Conservation (phyloP, 108 stramenopile species). For the Cyclostephanos tholiformis region DNA sequence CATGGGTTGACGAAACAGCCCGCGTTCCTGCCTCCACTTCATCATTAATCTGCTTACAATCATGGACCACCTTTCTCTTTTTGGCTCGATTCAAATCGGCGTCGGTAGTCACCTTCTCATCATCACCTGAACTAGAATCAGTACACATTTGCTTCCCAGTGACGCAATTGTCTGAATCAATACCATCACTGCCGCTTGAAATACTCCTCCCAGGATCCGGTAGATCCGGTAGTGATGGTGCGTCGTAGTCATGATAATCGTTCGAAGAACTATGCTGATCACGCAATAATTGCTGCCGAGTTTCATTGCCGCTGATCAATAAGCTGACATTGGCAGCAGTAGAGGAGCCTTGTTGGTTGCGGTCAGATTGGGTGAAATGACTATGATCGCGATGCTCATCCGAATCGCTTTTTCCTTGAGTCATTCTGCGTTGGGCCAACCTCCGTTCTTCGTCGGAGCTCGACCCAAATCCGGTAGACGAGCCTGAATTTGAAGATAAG, state of each 20-base stretch:
- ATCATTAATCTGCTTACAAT: not conserved
- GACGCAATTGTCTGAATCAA: conserved; percentile 58
- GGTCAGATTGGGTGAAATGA: not conserved
- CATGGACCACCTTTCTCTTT: conserved; percentile 37
- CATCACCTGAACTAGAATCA: conserved; percentile 74
- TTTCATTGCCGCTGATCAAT: conserved; percentile 57
- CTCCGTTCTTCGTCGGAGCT: conserved; percentile 16
- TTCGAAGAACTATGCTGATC: conserved; percentile 42
- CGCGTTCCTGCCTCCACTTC: conserved; percentile 17
- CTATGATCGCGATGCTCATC: not conserved
- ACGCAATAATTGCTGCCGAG: conserved; percentile 9
- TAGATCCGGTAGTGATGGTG: conserved; percentile 73
- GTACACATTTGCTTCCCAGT: conserved; percentile 64
- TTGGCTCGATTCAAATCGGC: conserved; percentile 38
- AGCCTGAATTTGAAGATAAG: conserved; percentile 74
- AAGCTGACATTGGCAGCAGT: conserved; percentile 62
- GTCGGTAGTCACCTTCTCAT: conserved; percentile 38
- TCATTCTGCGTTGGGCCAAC: conserved; percentile 18
- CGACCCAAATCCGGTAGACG: conserved; percentile 46
- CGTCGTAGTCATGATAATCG: conserved; percentile 82
- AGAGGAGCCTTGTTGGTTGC: conserved; percentile 4
- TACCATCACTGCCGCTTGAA: conserved; percentile 35
- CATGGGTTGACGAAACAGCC: not conserved
- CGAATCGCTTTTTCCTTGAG: conserved; percentile 10
- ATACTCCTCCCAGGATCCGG: conserved; percentile 56